Evolutionary conservation across 1,284 basidiomycete genomes (phyloP), one percentile per base, ranked within the genome.

Genomic region (Rhodotorula sp.): DNA sequence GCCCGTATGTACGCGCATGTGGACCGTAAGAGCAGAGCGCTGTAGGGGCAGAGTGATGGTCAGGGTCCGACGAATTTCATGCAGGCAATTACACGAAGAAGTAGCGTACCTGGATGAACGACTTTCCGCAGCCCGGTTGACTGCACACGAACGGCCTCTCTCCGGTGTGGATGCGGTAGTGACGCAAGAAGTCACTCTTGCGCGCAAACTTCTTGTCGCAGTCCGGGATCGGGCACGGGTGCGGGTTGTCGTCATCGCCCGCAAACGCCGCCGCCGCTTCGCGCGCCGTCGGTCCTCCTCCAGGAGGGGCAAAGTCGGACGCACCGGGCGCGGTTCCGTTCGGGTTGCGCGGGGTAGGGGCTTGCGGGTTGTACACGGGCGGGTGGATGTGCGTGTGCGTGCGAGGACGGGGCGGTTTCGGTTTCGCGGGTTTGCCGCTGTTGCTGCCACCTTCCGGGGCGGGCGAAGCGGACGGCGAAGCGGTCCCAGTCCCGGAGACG

Each of bases 191-290:
- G 71, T 85, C 84, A 56, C 81, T 82, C 68, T 82, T 82, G 34
- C 84, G 78, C 1, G 83, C 81, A 70, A 85, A 85, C 14, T 82
- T 79, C 75, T 84, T 84, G 71, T 80, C 78, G 73, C 84, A 85
- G 21, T 76, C 69, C 1, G 72, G 69, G 38, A 79, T 80, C 55
- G 79, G 79, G 75, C 83, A 84, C 52, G 79, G 77, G 69, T 80
- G 82, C 23, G 81, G 80, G 60, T 81, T 75, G 38, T 71, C 62
- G 63, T 74, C 73, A 60, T 74, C 73, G 15, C 73, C 73, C 26
- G 57, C 48, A 45, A 74, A 74, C 19, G 54, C 47, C 73, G 67
- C 31, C 15, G 73, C 73, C 18, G 73, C 73, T 45, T 75, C 66
- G 69, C 72, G 59, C 71, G 74, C 66, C 76, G 78, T 72, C 78